Evolutionary conservation across 1,284 basidiomycete species (phyloP).

Genomic region (Puccinia hordei): DNA sequence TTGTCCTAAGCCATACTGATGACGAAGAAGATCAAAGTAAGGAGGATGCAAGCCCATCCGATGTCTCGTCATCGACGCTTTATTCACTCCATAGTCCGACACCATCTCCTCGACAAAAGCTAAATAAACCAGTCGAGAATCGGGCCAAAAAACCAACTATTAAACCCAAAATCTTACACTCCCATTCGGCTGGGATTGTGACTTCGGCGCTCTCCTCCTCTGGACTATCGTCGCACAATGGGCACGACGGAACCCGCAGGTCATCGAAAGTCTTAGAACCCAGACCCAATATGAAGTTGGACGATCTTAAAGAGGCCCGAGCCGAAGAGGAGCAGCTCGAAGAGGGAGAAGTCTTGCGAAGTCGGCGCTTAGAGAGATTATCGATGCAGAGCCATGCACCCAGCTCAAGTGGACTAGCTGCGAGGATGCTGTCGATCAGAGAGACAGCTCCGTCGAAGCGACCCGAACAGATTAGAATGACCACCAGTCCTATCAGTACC

Average conservation of each 20-base stretch:
- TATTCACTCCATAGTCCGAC: slow-evolving; percentile 14
- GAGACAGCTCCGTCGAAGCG: not conserved
- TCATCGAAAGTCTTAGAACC: not conserved
- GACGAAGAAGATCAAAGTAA: slow-evolving; percentile 25
- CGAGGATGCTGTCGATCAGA: not conserved
- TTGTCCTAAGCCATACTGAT: slow-evolving; percentile 34
- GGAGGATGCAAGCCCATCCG: slow-evolving; percentile 1
- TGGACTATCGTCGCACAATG: slow-evolving; percentile 29
- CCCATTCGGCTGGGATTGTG: slow-evolving; percentile 18
- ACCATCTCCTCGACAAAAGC: slow-evolving; percentile 5
- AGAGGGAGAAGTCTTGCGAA: slow-evolving; percentile 35
- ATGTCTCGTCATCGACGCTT: slow-evolving; percentile 1
- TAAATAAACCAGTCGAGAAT: not conserved
- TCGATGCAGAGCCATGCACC: slow-evolving; percentile 5
- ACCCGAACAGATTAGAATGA: slow-evolving; percentile 8
- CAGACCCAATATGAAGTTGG: not conserved
- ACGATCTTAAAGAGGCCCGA: not conserved
- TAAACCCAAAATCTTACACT: slow-evolving; percentile 44
- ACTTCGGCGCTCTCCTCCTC: slow-evolving; percentile 18
- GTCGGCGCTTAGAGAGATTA: slow-evolving; percentile 34
- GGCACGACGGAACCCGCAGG: not conserved
- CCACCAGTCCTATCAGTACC: slow-evolving; percentile 9
- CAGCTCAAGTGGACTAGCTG: not conserved
- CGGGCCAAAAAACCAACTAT: not conserved
- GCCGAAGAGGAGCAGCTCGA: not conserved